Evolutionary conservation across 1,139 yeast species (phyloP), one percentile per base, ranked within the genome.

Genomic region (Keqinozyma sinolaborantium): DNA sequence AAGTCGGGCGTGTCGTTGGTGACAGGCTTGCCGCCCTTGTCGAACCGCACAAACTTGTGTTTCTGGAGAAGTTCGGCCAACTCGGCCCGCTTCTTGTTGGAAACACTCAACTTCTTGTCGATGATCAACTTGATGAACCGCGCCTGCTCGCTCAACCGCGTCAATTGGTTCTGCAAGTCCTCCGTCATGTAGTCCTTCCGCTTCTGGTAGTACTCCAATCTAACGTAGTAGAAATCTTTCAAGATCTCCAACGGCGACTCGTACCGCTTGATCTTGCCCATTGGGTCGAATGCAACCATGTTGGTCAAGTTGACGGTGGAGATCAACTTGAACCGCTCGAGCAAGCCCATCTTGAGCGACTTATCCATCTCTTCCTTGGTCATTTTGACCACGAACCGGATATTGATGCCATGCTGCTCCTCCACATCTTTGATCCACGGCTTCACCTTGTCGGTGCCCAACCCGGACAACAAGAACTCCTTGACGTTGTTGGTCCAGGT

Each of bases 201-300:
- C 53, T 78, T 83, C 61, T 88, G 97, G 55, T 92, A 94, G 56
- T 70, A 86, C 39, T 90, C 97, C 39, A 94, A 66, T 51, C 99
- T 77, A 10, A 92, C 83, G 48, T 72, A 83, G 55, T 81, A 94
- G 56, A 83, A 94, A 45, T 92, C 97, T 40, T 67, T 71, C 47
- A 94, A 65, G 26, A 94, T 92, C 33, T 88, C 95, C 42, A 77
- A 74, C 2, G 84, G 83, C 31, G 70, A 66, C 11, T 78, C 82
- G 54, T 90, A 94, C 53, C 77, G 85, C 53, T 84, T 86, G 44
- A 94, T 86, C 47, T 94, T 77, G 25, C 96, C 95, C 38, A 75
- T 73, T n/a, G 95, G 77, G 60, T 92, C 97, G 60, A 94, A 94
- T 0, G 96, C 95, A 37, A 92, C 96, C 96, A 94, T 88, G 54